Percentiles rank a stretch among this genome's conserved stretches.
Evolutionary conservation across 2,329 filamentous ascomycete genomes (phyloP).

Genomic region (Alternaria viburni): DNA sequence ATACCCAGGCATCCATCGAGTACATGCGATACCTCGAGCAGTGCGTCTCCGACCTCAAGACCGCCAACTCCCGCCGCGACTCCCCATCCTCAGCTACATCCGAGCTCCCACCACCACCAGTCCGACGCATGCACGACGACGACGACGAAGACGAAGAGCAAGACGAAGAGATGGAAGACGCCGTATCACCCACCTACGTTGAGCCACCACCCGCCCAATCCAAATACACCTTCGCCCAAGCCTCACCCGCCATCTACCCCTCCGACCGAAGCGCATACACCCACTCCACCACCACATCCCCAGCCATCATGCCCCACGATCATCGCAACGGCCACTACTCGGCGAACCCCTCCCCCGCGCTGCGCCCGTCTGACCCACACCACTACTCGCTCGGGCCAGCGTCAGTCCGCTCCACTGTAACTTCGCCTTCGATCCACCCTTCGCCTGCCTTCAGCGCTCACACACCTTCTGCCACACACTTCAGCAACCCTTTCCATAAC

Average conservation of each 20-base stretch:
- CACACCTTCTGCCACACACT: constrained; percentile 35
- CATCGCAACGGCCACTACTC: constrained; percentile 54
- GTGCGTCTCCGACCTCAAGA: constrained; percentile 80
- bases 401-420: constrained; percentile 45
- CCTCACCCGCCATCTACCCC: constrained; percentile 45
- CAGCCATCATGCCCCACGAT: constrained; percentile 48
- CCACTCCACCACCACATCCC: constrained; percentile 50
- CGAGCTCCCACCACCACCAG: constrained; percentile 29
- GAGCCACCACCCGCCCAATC: constrained; percentile 14
- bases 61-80: constrained; percentile 34
- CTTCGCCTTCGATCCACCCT: constrained; percentile 44
- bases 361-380: constrained; percentile 53
- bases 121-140: constrained; percentile 35
- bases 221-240: constrained; percentile 34
- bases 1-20: constrained; percentile 79
- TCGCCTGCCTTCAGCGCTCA: constrained; percentile 53
- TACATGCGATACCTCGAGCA: constrained; percentile 94
- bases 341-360: constrained; percentile 49
- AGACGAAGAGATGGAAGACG: constrained; percentile 51
- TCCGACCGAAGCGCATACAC: constrained; percentile 46
- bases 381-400: constrained; percentile 55
- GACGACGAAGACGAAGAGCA: constrained; percentile 60
- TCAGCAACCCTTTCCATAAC: constrained; percentile 39
- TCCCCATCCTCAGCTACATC: constrained; percentile 36
- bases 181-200: constrained; percentile 37